Evolutionary conservation across 2,329 filamentous ascomycete genomes (phyloP).

Genomic region (Pseudocercospora pini-densiflorae): DNA sequence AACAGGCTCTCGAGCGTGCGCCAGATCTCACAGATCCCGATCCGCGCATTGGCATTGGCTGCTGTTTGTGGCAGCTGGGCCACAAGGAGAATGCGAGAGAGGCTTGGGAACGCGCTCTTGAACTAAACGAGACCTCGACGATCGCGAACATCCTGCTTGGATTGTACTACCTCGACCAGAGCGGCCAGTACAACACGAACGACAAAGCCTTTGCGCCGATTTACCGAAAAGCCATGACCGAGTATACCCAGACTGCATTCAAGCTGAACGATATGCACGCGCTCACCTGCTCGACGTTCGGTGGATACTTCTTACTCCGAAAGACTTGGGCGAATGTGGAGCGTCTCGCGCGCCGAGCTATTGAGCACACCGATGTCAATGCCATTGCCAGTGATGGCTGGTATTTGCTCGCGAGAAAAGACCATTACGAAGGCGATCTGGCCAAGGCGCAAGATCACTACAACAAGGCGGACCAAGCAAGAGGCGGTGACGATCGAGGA

Average conservation of each 20-base stretch:
- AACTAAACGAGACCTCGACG: slow-evolving; percentile 83
- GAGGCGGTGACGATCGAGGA: slow-evolving; percentile 87
- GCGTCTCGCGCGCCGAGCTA: slow-evolving; percentile 85
- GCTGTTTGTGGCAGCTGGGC: slow-evolving; percentile 95
- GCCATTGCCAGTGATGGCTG: slow-evolving; percentile 96
- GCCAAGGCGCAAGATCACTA: slow-evolving; percentile 84
- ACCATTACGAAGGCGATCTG: slow-evolving; percentile 79
- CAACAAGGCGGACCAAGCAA: slow-evolving; percentile 84
- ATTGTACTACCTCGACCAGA: slow-evolving; percentile 86
- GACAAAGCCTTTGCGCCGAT: slow-evolving; percentile 82
- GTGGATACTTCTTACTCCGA: slow-evolving; percentile 83
- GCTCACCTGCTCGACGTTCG: slow-evolving; percentile 87
- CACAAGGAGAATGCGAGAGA: slow-evolving; percentile 89
- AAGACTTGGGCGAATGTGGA: slow-evolving; percentile 83
- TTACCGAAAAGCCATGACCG: slow-evolving; percentile 92
- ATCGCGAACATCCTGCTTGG: slow-evolving; percentile 88
- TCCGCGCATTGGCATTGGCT: slow-evolving; percentile 92
- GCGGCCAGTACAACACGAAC: slow-evolving; percentile 78
- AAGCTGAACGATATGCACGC: slow-evolving; percentile 92
- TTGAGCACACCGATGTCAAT: slow-evolving; percentile 94
- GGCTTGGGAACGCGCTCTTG: slow-evolving; percentile 87
- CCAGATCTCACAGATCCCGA: slow-evolving; percentile 90
- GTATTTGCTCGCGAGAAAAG: slow-evolving; percentile 91
- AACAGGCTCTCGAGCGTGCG: slow-evolving; percentile 83
- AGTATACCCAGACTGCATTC: slow-evolving; percentile 92